These are phyloP conservation scores for Ustilago crameri DNA, from an alignment of 1,284 basidiomycete genomes.

Conservation along the genomic window DNA sequence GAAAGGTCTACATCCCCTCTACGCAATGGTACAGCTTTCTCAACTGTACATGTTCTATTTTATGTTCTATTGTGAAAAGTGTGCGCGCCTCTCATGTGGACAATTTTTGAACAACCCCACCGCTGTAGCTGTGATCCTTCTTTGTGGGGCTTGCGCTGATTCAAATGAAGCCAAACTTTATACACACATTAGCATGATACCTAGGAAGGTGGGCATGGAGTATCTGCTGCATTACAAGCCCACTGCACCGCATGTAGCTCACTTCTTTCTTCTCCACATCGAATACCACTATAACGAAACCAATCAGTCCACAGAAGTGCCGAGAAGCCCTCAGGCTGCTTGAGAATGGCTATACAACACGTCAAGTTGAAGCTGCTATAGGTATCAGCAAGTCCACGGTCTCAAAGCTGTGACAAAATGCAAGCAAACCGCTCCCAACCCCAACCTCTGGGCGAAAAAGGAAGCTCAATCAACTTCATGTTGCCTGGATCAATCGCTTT, in stretches of 20 bases:
- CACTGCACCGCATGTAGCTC: not conserved
- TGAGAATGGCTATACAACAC: not conserved
- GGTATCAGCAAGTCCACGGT: too few relatives aligned
- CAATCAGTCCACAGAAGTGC: constrained; percentile 1
- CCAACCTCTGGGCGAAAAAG: not conserved
- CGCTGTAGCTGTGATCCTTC: not conserved
- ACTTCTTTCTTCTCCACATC: not conserved
- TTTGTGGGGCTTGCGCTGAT: constrained; percentile 1
- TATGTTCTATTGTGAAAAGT: too few relatives aligned
- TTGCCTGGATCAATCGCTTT: not conserved
- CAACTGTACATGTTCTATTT: too few relatives aligned
- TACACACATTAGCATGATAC: not conserved
- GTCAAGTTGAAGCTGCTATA: too few relatives aligned
- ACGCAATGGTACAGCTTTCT: too few relatives aligned
- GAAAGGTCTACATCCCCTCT: not conserved
- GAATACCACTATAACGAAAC: not conserved
- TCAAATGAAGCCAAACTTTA: constrained; percentile 2
- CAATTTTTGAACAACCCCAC: constrained; percentile 3
- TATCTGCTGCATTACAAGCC: too few relatives aligned
- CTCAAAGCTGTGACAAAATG: too few relatives aligned
- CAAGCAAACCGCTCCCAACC: too few relatives aligned
- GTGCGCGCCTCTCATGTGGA: constrained; percentile 6
- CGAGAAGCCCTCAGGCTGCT: not conserved
- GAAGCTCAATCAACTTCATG: not conserved
- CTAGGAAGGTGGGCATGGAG: not conserved